Percentiles rank a stretch among this genome's conserved stretches.
Conservation (phyloP, 805 yeast species). For the Candida incommunis region DNA sequence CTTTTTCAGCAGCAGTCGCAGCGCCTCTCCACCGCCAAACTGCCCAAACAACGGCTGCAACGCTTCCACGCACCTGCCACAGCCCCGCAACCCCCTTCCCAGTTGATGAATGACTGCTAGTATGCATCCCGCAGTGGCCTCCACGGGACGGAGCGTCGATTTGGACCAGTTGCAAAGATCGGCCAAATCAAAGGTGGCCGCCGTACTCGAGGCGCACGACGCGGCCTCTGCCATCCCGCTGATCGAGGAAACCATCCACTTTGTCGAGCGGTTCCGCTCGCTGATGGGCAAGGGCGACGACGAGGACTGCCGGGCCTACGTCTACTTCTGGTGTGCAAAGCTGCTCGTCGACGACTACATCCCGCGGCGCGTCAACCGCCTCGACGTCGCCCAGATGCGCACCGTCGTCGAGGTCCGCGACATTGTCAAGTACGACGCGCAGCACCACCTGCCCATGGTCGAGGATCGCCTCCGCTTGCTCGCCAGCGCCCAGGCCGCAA, state of each 20-base stretch:
- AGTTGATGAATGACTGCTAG: neutral
- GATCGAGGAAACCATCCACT: neutral
- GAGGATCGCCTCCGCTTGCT: neutral
- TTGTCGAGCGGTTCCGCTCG: neutral
- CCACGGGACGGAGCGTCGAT: neutral
- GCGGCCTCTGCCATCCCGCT: neutral
- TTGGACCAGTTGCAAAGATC: neutral
- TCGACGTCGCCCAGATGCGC: neutral
- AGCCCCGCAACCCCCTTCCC: no score
- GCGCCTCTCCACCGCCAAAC: no score
- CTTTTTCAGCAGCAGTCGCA: no score
- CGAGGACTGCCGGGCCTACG: neutral
- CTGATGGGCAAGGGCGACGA: neutral
- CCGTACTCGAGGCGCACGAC: no score
- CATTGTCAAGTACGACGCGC: neutral
- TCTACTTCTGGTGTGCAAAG: constrained; percentile 1
- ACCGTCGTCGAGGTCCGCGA: neutral
- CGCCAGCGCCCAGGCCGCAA: neutral
- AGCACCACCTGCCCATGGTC: neutral
- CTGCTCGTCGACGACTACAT: neutral
- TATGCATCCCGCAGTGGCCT: neutral
- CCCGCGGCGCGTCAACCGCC: neutral
- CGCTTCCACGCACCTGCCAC: no score
- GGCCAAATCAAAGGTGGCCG: neutral
- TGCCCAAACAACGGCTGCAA: no score